These are phyloP conservation scores for Epichloe sylvatica DNA, from an alignment of 2,329 filamentous ascomycete species.

Conservation along the genomic window DNA sequence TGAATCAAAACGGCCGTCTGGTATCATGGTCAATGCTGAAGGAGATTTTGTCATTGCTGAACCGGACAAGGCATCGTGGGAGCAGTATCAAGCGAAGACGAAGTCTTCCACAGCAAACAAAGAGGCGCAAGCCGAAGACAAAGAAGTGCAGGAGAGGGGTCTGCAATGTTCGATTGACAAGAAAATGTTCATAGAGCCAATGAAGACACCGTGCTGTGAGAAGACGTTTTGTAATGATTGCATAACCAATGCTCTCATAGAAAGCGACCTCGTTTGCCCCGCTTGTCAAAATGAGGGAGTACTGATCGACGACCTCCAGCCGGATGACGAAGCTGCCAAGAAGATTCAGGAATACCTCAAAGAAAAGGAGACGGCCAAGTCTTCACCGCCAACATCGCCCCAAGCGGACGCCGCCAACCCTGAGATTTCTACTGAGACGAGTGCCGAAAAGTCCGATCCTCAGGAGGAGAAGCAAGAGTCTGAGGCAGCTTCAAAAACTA, in stretches of 20 bases:
- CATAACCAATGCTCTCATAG: conserved; percentile 97
- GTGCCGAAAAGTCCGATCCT: conserved; percentile 21
- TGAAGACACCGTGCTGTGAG: conserved; percentile 96
- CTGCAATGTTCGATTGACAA: conserved; percentile 94
- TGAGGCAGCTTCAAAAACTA: background rate
- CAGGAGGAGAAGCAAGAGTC: conserved; percentile 13
- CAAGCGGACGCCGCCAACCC: conserved; percentile 28
- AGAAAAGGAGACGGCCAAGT: conserved; percentile 41
- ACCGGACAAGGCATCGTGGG: conserved; percentile 91
- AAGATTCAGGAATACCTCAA: conserved; percentile 65
- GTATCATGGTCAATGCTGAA: conserved; percentile 95
- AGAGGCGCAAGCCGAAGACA: conserved; percentile 60
- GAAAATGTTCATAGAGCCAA: conserved; percentile 94
- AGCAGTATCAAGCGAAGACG: conserved; percentile 88
- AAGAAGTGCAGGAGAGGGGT: conserved; percentile 76
- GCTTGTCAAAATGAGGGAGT: conserved; percentile 83
- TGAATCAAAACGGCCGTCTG: conserved; percentile 73
- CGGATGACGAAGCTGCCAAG: conserved; percentile 63
- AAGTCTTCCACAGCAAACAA: conserved; percentile 78
- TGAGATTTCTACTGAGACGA: conserved; percentile 21
- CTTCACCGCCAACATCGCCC: conserved; percentile 18
- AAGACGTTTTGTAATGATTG: conserved; percentile 99
- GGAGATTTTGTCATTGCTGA: conserved; percentile 95
- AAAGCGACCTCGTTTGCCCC: conserved; percentile 94
- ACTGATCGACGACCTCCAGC: conserved; percentile 77